Evolutionary conservation across 768 basidiomycete genomes (phyloP).

Genomic region (Suillus variegatus): DNA sequence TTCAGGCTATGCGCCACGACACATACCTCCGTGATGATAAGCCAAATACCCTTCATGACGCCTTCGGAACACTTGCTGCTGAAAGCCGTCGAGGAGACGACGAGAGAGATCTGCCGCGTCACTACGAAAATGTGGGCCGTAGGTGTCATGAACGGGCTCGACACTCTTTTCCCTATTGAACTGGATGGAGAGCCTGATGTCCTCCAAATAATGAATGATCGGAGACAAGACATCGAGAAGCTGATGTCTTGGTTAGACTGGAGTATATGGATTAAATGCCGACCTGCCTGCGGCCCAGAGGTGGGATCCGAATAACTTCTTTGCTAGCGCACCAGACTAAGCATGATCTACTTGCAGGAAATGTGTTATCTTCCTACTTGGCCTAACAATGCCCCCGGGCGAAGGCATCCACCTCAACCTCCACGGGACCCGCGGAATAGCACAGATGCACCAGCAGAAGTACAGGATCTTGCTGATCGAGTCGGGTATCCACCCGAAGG

Average conservation of each 20-base stretch:
- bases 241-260: constrained; percentile 27
- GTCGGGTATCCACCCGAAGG: background rate
- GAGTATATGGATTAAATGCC: constrained; percentile 25
- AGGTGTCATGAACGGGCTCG: constrained; percentile 16
- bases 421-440: background rate
- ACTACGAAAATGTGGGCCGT: constrained; percentile 20
- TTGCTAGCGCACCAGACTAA: background rate
- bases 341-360: constrained; percentile 15
- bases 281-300: constrained; percentile 18
- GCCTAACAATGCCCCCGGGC: constrained; percentile 11
- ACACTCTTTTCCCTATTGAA: background rate
- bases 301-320: constrained; percentile 10
- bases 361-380: constrained; percentile 30
- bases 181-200: background rate
- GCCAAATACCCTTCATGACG: constrained; percentile 8
- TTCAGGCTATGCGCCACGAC: constrained; percentile 14
- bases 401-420: background rate
- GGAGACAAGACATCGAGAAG: constrained; percentile 12
- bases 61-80: constrained; percentile 17
- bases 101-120: constrained; percentile 20
- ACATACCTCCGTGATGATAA: constrained; percentile 11
- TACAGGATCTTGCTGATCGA: background rate
- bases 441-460: background rate
- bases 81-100: constrained; percentile 15
- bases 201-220: constrained; percentile 5